phyloP scores from a whole-genome alignment of 768 basidiomycete genomes.

The Daedaleopsis nitida region DNA sequence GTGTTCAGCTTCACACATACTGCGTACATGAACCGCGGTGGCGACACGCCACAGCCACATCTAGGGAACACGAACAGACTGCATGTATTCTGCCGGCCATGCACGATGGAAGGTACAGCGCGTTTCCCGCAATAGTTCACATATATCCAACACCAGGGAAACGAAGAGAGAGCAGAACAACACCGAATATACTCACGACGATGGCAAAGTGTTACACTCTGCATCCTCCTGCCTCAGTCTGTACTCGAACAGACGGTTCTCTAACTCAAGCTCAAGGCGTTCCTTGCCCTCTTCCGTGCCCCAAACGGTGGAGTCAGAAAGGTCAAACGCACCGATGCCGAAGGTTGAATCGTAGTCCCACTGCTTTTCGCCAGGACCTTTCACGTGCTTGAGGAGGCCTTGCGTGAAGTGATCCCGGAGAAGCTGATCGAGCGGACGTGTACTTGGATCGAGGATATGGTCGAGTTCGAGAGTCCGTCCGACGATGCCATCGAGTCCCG shows the following conservation, averaged over 20 bases:
- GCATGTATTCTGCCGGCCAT: too few species aligned
- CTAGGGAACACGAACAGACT: too few species aligned
- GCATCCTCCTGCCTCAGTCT: constrained; percentile 16
- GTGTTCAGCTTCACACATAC: too few species aligned
- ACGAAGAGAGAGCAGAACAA: not conserved
- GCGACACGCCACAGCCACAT: too few species aligned
- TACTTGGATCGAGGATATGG: constrained; percentile 32
- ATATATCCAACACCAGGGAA: not conserved
- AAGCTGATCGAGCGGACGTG: constrained; percentile 36
- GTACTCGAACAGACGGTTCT: constrained; percentile 26
- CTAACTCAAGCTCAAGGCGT: constrained; percentile 29
- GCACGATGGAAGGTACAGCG: not conserved
- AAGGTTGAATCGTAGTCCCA: constrained; percentile 30
- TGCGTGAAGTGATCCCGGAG: constrained; percentile 37
- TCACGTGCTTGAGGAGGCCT: constrained; percentile 37
- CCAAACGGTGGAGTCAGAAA: constrained; percentile 29
- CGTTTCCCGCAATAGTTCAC: not conserved
- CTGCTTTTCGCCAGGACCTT: constrained; percentile 32
- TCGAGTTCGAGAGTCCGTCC: constrained; percentile 28
- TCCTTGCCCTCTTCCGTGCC: constrained; percentile 26
- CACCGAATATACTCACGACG: not conserved
- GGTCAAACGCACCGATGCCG: constrained; percentile 15
- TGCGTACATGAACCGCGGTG: too few species aligned
- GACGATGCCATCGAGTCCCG: constrained; percentile 30
- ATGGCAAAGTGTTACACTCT: not conserved